Percentiles rank a stretch among this genome's conserved stretches.
Conservation (phyloP, 306 rosid genomes). For the Malus sylvestris region DNA sequence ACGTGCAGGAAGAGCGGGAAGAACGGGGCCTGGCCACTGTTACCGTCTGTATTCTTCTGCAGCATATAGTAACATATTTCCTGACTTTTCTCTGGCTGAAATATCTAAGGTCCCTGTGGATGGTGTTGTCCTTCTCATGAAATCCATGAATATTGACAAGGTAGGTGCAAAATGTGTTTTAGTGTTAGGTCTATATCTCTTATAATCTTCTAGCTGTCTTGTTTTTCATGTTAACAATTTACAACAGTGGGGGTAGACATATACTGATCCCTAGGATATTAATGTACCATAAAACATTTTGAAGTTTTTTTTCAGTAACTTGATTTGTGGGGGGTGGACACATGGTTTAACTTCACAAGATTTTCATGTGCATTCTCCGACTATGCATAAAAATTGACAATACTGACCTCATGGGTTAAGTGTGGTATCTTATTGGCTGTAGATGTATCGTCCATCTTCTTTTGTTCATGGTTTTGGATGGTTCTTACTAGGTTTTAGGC, state of each 20-base stretch:
- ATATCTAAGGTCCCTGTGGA: slow-evolving; percentile 78
- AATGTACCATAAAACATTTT: neutral
- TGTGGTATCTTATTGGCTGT: neutral
- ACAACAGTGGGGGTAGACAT: neutral
- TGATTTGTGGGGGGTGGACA: neutral
- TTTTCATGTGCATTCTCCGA: neutral
- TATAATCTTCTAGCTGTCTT: slow-evolving; percentile 5
- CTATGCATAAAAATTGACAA: neutral
- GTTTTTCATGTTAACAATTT: neutral
- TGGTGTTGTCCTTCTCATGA: slow-evolving; percentile 76
- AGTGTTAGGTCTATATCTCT: slow-evolving; percentile 1
- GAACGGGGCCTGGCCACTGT: slow-evolving; percentile 92
- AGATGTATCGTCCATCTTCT: slow-evolving; percentile 1
- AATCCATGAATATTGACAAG: slow-evolving; percentile 76
- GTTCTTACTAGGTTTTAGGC: slow-evolving; percentile 1
- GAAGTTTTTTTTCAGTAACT: neutral
- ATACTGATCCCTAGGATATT: neutral
- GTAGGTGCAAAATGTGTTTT: slow-evolving; percentile 27
- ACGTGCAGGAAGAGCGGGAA: slow-evolving; percentile 87
- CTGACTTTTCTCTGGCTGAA: slow-evolving; percentile 71
- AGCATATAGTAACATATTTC: slow-evolving; percentile 53
- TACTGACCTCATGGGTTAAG: neutral
- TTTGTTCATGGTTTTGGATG: slow-evolving; percentile 2
- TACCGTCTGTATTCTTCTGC: slow-evolving; percentile 90
- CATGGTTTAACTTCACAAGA: neutral